Percentiles rank a stretch among this genome's conserved stretches.
These are phyloP conservation scores for Fusarium veterinarium DNA, from an alignment of 2,329 filamentous ascomycete species.

Conservation along the genomic window DNA sequence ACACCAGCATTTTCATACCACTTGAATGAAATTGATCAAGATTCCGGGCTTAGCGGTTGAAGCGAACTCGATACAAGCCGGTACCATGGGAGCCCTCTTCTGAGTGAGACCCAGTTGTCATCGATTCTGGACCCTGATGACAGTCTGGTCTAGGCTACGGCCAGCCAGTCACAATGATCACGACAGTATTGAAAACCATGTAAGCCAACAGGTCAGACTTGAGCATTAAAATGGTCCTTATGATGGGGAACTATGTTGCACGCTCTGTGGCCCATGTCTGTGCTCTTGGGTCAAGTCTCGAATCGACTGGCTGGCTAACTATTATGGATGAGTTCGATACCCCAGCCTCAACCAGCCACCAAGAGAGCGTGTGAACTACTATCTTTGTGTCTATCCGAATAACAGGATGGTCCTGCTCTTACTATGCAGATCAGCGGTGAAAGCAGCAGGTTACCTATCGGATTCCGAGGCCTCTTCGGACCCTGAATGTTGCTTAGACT, in stretches of 20 bases:
- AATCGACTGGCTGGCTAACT: not conserved
- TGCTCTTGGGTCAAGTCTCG: conserved; percentile 15
- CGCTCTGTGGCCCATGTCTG: conserved; percentile 3
- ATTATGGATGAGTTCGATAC: not conserved
- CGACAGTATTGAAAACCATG: conserved; percentile 18
- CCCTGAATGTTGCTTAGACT: not conserved
- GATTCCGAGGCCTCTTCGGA: not conserved
- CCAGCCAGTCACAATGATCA: conserved; percentile 13
- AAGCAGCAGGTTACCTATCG: not conserved
- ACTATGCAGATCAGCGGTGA: conserved; percentile 11
- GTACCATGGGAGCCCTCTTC: not conserved
- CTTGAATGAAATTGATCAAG: not conserved
- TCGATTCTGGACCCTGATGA: conserved; percentile 5
- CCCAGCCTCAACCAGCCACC: conserved; percentile 15
- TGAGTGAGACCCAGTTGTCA: not conserved
- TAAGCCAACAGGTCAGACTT: conserved; percentile 32
- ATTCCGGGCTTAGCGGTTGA: conserved; percentile 1
- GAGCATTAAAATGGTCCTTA: conserved; percentile 7
- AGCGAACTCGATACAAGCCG: conserved; percentile 2
- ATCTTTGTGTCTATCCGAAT: not conserved
- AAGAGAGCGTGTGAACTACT: not conserved
- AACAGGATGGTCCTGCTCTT: not conserved
- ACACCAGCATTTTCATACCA: not conserved
- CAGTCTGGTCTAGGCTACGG: conserved; percentile 6
- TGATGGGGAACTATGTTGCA: conserved; percentile 3